A percentile compares a stretch with the other conserved stretches of the same genome.
These are phyloP conservation scores for Grammothele lineata DNA, from an alignment of 768 basidiomycete species.

Conservation along the genomic window DNA sequence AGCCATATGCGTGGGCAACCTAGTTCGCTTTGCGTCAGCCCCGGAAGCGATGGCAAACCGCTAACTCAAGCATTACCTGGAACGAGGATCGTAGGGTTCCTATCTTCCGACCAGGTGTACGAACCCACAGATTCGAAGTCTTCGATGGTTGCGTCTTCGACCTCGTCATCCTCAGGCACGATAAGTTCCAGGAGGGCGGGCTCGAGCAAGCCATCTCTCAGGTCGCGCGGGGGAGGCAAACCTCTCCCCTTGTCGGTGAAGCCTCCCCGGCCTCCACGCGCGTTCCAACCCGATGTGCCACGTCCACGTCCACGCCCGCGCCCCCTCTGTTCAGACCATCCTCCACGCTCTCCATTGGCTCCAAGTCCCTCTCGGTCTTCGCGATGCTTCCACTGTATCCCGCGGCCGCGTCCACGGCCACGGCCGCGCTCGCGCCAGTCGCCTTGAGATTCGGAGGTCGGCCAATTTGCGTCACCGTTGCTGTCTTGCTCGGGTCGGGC, in stretches of 20 bases:
- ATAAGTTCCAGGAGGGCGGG: conserved; percentile 4
- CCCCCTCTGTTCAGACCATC: not conserved
- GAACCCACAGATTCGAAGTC: conserved; percentile 43
- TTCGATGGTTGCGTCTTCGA: not conserved
- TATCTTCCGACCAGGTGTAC: conserved; percentile 45
- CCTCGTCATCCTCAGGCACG: not conserved
- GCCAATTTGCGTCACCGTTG: too few relatives aligned
- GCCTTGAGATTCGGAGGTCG: too few relatives aligned
- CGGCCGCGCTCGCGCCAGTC: too few relatives aligned
- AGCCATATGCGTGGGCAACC: conserved; percentile 60
- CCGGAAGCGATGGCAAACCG: too few relatives aligned
- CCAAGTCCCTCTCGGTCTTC: too few relatives aligned
- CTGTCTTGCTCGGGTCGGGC: too few relatives aligned
- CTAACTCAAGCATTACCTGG: conserved; percentile 33
- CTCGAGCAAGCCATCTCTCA: conserved; percentile 5
- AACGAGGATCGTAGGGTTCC: conserved; percentile 45
- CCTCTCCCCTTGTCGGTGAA: not conserved
- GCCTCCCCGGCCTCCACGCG: not conserved
- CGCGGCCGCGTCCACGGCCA: too few relatives aligned
- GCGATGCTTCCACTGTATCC: too few relatives aligned
- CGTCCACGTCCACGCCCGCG: not conserved
- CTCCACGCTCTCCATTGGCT: not conserved
- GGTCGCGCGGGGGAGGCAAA: conserved; percentile 11
- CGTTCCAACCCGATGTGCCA: not conserved
- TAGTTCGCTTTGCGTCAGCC: too few relatives aligned